Percentiles rank a stretch among this genome's conserved stretches.
These are phyloP conservation scores for Talaromyces piceae DNA, from an alignment of 2,329 filamentous ascomycete genomes.

Conservation along the genomic window DNA sequence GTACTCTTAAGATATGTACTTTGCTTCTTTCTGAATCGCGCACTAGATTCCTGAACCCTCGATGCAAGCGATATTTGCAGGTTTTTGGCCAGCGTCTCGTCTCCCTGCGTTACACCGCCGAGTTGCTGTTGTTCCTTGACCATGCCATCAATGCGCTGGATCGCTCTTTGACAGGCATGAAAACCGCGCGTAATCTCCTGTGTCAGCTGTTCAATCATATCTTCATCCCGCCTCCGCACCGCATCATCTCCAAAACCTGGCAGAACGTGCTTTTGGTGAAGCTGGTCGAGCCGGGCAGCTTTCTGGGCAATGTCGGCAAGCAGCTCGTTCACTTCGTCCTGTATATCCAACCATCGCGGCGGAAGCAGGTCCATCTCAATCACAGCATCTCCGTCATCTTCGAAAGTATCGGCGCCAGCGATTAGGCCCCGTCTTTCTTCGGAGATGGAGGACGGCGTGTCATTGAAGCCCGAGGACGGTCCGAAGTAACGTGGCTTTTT, in stretches of 20 bases:
- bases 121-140: slow-evolving; percentile 69
- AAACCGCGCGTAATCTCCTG: slow-evolving; percentile 85
- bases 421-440: slow-evolving; percentile 77
- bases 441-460: slow-evolving; percentile 45
- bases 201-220: slow-evolving; percentile 82
- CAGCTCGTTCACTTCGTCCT: slow-evolving; percentile 83
- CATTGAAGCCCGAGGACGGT: slow-evolving; percentile 53
- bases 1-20: slow-evolving; percentile 90
- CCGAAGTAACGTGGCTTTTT: slow-evolving; percentile 68
- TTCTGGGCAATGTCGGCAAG: slow-evolving; percentile 74
- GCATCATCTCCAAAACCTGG: slow-evolving; percentile 96
- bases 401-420: slow-evolving; percentile 60
- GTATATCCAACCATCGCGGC: slow-evolving; percentile 90
- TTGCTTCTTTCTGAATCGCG: slow-evolving; percentile 93
- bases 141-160: slow-evolving; percentile 81
- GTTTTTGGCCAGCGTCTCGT: slow-evolving; percentile 94
- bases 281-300: slow-evolving; percentile 75
- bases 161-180: slow-evolving; percentile 80
- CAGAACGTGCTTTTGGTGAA: slow-evolving; percentile 95
- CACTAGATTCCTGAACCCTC: slow-evolving; percentile 84
- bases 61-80: slow-evolving; percentile 86
- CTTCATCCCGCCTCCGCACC: slow-evolving; percentile 76
- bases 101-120: slow-evolving; percentile 65
- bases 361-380: slow-evolving; percentile 98
- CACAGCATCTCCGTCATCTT: slow-evolving; percentile 82